Conservation (phyloP, 2,329 filamentous ascomycete genomes). For the Trichoderma hamatum region DNA sequence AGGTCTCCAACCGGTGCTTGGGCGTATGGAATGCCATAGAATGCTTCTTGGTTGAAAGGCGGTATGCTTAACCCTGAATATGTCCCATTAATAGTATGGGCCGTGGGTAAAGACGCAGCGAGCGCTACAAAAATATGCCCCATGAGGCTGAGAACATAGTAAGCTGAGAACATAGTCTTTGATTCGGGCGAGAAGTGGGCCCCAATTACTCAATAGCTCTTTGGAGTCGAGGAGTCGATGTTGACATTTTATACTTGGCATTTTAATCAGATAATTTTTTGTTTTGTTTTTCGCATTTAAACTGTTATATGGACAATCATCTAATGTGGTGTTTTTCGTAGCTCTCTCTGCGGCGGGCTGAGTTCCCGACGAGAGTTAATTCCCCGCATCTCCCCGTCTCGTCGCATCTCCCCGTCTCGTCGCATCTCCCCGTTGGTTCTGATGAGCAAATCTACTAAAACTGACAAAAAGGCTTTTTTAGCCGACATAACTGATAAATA, state of each 20-base stretch:
- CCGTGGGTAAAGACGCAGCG: not conserved
- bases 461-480: not conserved
- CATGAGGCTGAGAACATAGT: not conserved
- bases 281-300: not conserved
- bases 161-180: not conserved
- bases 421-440: not conserved
- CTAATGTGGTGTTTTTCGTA: not conserved
- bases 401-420: not conserved
- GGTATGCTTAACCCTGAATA: not conserved
- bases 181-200: not conserved
- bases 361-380: not conserved
- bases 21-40: constrained; percentile 12
- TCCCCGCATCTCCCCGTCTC: constrained; percentile 15
- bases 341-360: not conserved
- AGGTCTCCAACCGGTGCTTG: constrained; percentile 6
- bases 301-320: not conserved
- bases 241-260: not conserved
- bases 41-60: constrained; percentile 12
- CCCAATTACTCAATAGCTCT: not conserved
- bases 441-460: not conserved
- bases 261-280: not conserved
- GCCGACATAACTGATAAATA: not conserved
- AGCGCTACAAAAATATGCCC: not conserved
- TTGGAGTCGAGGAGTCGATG: not conserved
- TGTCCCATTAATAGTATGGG: not conserved